phyloP scores from a whole-genome alignment of 2,329 filamentous ascomycete genomes.

The Alternaria sp. region DNA sequence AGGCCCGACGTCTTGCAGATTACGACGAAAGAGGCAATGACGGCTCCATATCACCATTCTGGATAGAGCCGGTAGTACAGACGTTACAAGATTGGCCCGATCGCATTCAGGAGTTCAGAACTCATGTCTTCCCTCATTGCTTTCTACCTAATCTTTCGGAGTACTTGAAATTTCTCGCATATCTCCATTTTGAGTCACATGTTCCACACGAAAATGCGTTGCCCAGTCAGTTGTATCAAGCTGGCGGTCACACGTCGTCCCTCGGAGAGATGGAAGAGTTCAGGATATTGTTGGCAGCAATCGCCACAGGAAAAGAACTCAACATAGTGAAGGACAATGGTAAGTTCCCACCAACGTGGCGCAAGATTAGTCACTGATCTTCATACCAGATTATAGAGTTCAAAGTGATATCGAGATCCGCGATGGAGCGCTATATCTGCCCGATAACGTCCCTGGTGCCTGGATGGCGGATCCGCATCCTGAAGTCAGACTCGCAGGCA shows the following conservation, averaged over 20 bases:
- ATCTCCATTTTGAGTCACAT: conserved; percentile 48
- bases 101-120: conserved; percentile 52
- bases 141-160: conserved; percentile 54
- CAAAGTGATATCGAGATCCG: conserved; percentile 36
- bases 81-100: conserved; percentile 47
- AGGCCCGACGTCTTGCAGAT: conserved; percentile 33
- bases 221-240: conserved; percentile 21
- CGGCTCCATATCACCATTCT: conserved; percentile 37
- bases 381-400: conserved; percentile 33
- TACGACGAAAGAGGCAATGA: conserved; percentile 10
- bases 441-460: conserved; percentile 53
- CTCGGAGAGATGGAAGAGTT: conserved; percentile 40
- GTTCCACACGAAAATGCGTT: conserved; percentile 30
- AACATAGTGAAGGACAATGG: conserved; percentile 55
- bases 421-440: conserved; percentile 61
- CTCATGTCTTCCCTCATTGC: conserved; percentile 59
- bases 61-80: conserved; percentile 51
- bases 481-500: conserved; percentile 76
- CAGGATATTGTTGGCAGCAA: conserved; percentile 49
- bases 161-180: conserved; percentile 53
- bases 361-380: conserved; percentile 1
- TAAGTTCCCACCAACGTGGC: conserved; percentile 22
- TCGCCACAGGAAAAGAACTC: conserved; percentile 58
- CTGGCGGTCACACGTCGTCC: conserved; percentile 13
- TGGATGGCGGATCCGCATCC: conserved; percentile 51